Evolutionary conservation across 805 yeast species (phyloP), one percentile per base, ranked within the genome.

Genomic region (Cyberlindnera xishuangbannaensis): DNA sequence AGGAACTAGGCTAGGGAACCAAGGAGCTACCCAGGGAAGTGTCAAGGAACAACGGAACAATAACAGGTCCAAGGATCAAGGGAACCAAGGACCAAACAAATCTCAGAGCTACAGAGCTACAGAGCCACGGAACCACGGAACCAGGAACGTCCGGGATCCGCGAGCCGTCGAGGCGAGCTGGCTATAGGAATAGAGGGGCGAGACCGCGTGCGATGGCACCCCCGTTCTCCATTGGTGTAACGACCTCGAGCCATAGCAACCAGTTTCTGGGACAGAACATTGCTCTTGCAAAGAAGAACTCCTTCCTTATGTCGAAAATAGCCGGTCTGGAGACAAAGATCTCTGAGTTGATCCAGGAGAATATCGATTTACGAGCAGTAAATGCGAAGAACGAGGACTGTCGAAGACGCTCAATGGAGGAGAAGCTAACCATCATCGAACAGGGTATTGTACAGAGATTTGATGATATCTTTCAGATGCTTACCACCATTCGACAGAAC

Each of bases 271-370:
- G 42, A 30, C 66, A 56, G 47, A 81, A 81, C 53, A 64, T 63
- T 33, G 67, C 70, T n/a, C 55, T 82, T 18, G 84, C 84, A 1
- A 72, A 66, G 40, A 71, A 68, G 31, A 78, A 76, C 50, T 68
- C 80, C 3, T 51, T 64, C 15, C 58, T 79, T 50, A 61, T 69
- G 64, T 51, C 66, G 24, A 71, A 64, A 42, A 60, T 80, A 17
- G 54, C 68, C 4, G 73, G 67, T 18, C 52, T 82, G 51, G 85
- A 79, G 51, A 50, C 56, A 10, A 69, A 64, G 37, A 51, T 77
- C 16, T 59, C 66, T 15, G 73, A 68, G 14, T 51, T 76, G 44
- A 64, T 67, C 11, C 67, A 64, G 37, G 78, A 75, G 41, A 76
- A 75, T 43, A 58, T 69, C 35, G 49, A 51, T 21, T 47, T 71